Conservation (phyloP, 306 rosid species). For the Notholithocarpus densiflorus region DNA sequence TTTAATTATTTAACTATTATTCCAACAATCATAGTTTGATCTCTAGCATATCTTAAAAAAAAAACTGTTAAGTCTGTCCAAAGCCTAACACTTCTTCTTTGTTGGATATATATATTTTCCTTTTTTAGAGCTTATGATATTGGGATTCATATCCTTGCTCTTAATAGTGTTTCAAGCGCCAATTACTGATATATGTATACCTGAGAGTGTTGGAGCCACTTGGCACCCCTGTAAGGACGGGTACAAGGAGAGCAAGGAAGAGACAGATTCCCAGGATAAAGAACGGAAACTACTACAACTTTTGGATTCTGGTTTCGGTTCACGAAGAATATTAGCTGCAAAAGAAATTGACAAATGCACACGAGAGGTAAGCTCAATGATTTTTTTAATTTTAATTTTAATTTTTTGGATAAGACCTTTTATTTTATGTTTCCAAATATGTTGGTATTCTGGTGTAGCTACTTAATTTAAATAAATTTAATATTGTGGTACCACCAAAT, state of each 20-base stretch:
- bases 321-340: too few species aligned
- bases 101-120: not conserved
- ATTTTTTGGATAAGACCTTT: too few species aligned
- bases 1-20: too few species aligned
- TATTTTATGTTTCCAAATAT: not conserved
- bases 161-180: constrained; percentile 29
- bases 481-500: too few species aligned
- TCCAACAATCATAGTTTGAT: too few species aligned
- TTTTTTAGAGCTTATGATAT: constrained; percentile 46
- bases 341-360: too few species aligned
- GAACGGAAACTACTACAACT: too few species aligned
- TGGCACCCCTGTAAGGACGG: constrained; percentile 40
- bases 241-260: too few species aligned
- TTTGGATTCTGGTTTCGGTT: too few species aligned
- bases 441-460: not conserved
- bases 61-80: not conserved
- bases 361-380: too few species aligned
- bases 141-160: constrained; percentile 55
- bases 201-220: constrained; percentile 31
- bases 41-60: not conserved
- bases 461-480: too few species aligned
- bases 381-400: too few species aligned
- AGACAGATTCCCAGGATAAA: not conserved
- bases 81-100: constrained; percentile 2
- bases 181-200: constrained; percentile 31